A percentile compares a stretch with the other conserved stretches of the same genome.
phyloP scores from a whole-genome alignment of 2,329 filamentous ascomycete genomes.

The Pseudocercospora eumusae region DNA sequence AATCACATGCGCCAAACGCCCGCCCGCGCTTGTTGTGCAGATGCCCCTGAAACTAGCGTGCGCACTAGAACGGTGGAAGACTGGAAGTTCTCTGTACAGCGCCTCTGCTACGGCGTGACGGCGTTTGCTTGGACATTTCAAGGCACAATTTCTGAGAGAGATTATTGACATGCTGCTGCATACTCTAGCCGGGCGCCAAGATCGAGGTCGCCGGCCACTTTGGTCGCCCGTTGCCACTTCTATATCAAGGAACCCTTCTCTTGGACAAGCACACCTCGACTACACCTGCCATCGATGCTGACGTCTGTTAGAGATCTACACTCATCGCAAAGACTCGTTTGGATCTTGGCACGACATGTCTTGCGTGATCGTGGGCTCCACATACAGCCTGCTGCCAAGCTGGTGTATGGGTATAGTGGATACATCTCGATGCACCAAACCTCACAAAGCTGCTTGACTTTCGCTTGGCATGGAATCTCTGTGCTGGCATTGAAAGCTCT shows the following conservation, averaged over 20 bases:
- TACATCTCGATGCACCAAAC: neutral
- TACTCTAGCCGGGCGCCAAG: neutral
- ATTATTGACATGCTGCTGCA: neutral
- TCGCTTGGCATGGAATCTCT: neutral
- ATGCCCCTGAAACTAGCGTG: slow-evolving; percentile 4
- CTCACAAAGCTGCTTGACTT: neutral
- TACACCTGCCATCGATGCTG: neutral
- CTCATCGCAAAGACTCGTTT: neutral
- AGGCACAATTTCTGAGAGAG: neutral
- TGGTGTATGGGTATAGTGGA: neutral
- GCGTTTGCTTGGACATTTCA: neutral
- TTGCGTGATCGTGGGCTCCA: neutral
- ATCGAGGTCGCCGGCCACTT: neutral
- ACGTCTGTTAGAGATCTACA: neutral
- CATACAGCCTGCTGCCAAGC: neutral
- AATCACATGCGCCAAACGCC: neutral
- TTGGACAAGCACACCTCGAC: slow-evolving; percentile 6
- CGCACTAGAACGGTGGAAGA: neutral
- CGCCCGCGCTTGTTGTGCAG: neutral
- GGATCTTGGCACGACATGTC: neutral
- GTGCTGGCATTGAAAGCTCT: neutral
- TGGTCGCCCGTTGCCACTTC: neutral
- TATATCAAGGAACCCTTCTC: neutral
- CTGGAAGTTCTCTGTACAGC: neutral
- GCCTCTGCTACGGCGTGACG: slow-evolving; percentile 1